Evolutionary conservation across 305 asterid species (phyloP).

Genomic region (Fraxinus paxiana): DNA sequence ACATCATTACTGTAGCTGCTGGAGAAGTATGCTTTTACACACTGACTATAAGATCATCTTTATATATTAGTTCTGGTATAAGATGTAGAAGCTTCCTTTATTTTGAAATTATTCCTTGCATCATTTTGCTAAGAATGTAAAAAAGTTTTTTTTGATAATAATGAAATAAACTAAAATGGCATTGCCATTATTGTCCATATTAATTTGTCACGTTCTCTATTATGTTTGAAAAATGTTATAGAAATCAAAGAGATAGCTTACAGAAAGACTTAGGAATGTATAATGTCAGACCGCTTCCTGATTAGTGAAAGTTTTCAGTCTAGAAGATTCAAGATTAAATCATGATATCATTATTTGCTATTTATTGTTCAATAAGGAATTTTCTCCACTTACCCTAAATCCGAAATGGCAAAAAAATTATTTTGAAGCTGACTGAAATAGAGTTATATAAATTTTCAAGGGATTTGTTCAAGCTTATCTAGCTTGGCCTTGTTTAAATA

Average conservation of each 20-base stretch:
- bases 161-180: background rate
- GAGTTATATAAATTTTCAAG: background rate
- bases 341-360: background rate
- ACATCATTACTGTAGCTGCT: slow-evolving; percentile 23
- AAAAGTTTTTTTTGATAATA: too few species aligned
- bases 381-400: background rate
- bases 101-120: background rate
- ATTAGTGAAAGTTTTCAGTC: background rate
- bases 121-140: background rate
- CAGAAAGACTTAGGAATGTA: background rate
- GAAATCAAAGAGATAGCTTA: background rate
- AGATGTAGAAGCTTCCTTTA: background rate
- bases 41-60: background rate
- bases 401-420: background rate
- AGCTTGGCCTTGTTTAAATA: background rate
- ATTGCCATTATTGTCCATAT: background rate
- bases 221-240: background rate
- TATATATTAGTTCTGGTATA: background rate
- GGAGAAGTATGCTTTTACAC: slow-evolving; percentile 22
- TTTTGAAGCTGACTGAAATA: background rate
- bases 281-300: background rate
- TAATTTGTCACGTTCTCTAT: background rate
- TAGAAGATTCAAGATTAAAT: background rate
- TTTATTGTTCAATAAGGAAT: background rate
- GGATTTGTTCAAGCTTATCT: background rate